phyloP scores from a whole-genome alignment of 2,329 filamentous ascomycete species.

The Thelonectria blattea region DNA sequence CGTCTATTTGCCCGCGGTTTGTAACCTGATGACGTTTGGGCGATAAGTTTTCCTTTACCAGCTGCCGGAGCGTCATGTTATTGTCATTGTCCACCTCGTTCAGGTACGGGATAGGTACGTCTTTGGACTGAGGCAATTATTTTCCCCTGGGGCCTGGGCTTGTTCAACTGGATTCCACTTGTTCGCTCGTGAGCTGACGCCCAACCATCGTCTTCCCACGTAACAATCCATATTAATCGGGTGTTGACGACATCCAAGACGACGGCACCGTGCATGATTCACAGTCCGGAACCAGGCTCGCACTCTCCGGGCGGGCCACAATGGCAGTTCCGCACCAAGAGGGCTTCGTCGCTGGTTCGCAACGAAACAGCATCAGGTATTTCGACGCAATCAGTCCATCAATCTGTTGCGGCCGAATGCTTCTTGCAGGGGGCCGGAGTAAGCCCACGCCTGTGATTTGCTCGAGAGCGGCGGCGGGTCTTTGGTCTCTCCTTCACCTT shows the following conservation, averaged over 20 bases:
- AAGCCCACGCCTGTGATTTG: slow-evolving; percentile 30
- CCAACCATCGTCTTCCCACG: slow-evolving; percentile 9
- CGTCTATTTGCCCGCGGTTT: slow-evolving; percentile 11
- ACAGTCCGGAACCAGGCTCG: slow-evolving; percentile 1
- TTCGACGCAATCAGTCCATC: slow-evolving; percentile 38
- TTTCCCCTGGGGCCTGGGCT: slow-evolving; percentile 7
- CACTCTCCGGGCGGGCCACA: slow-evolving; percentile 14
- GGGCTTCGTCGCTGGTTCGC: slow-evolving; percentile 17
- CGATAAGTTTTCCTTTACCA: slow-evolving; percentile 7
- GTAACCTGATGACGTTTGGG: slow-evolving; percentile 21
- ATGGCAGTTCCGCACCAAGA: slow-evolving; percentile 11
- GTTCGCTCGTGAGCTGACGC: slow-evolving; percentile 4
- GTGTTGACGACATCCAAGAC: not conserved
- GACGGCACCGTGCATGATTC: slow-evolving; percentile 7
- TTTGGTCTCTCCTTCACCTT: slow-evolving; percentile 29
- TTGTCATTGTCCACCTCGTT: slow-evolving; percentile 1
- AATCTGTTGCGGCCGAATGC: slow-evolving; percentile 31
- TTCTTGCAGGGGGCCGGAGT: slow-evolving; percentile 25
- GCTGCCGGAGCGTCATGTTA: not conserved
- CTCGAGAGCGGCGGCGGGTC: slow-evolving; percentile 31
- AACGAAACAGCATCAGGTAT: slow-evolving; percentile 34
- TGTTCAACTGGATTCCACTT: slow-evolving; percentile 17
- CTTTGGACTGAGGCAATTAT: slow-evolving; percentile 19
- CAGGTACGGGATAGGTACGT: not conserved
- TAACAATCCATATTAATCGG: not conserved